phyloP scores from a whole-genome alignment of 805 yeast species.

The Cyberlindnera petersonii region DNA sequence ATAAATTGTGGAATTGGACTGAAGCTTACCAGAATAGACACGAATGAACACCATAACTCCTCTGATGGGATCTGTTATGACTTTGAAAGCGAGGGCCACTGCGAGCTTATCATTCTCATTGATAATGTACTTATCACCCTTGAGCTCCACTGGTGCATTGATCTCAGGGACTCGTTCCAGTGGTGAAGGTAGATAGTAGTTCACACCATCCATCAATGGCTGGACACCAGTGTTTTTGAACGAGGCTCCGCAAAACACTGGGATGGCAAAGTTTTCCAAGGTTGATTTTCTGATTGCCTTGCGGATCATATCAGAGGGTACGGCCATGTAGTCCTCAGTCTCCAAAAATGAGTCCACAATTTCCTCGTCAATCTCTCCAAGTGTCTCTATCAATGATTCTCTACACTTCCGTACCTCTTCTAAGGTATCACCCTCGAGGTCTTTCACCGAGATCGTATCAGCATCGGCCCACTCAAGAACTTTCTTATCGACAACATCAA shows the following conservation, averaged over 20 bases:
- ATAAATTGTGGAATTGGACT: conserved; percentile 60
- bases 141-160: conserved; percentile 37
- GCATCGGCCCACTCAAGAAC: conserved; percentile 50
- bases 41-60: conserved; percentile 84
- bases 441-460: conserved; percentile 43
- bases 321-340: conserved; percentile 63
- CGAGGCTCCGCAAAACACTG: conserved; percentile 90
- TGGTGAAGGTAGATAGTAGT: conserved; percentile 80
- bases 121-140: conserved; percentile 43
- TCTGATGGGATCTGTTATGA: conserved; percentile 75
- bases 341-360: conserved; percentile 77
- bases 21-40: conserved; percentile 78
- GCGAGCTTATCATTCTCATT: conserved; percentile 58
- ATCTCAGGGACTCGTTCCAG: conserved; percentile 60
- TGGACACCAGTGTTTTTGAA: conserved; percentile 93
- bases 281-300: conserved; percentile 64
- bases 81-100: conserved; percentile 87
- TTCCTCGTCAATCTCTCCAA: conserved; percentile 78
- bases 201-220: conserved; percentile 82
- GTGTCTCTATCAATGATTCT: conserved; percentile 75
- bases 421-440: conserved; percentile 36
- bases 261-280: conserved; percentile 52
- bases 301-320: conserved; percentile 52
- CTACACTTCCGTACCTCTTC: conserved; percentile 55
- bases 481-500: conserved; percentile 69